These are phyloP conservation scores for Diaporthe ampelina DNA, from an alignment of 2,329 filamentous ascomycete genomes.

Conservation along the genomic window DNA sequence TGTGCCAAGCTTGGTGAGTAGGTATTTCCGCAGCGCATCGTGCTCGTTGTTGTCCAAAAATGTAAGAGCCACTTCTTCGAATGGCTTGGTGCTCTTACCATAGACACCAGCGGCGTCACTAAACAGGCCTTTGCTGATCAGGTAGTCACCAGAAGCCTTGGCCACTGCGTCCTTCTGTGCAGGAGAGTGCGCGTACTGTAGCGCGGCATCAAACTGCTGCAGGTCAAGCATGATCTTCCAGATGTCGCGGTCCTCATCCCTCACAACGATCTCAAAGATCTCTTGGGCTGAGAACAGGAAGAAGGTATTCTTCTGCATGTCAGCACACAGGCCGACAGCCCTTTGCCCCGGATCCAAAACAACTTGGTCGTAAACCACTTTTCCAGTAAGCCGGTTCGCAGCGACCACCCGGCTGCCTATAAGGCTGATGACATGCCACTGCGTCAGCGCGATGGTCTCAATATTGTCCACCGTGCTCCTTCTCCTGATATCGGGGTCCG, in stretches of 20 bases:
- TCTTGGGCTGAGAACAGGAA: slow-evolving; percentile 95
- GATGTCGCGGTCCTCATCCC: slow-evolving; percentile 90
- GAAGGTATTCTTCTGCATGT: slow-evolving; percentile 95
- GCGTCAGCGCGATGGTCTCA: slow-evolving; percentile 85
- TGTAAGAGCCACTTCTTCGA: slow-evolving; percentile 92
- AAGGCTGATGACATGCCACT: slow-evolving; percentile 92
- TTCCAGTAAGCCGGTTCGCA: slow-evolving; percentile 88
- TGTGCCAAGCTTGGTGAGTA: slow-evolving; percentile 84
- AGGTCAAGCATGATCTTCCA: slow-evolving; percentile 94
- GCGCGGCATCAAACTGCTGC: slow-evolving; percentile 89
- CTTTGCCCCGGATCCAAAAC: slow-evolving; percentile 85
- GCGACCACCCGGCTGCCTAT: slow-evolving; percentile 87
- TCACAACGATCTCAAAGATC: slow-evolving; percentile 93
- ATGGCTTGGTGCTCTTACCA: slow-evolving; percentile 95
- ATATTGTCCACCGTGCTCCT: slow-evolving; percentile 80
- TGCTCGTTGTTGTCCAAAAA: slow-evolving; percentile 93
- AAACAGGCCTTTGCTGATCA: slow-evolving; percentile 86
- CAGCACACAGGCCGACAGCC: slow-evolving; percentile 86
- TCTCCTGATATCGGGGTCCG: slow-evolving; percentile 75
- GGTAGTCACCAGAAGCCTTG: slow-evolving; percentile 89
- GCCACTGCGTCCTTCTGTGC: slow-evolving; percentile 92
- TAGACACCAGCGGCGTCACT: slow-evolving; percentile 90
- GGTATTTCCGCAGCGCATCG: slow-evolving; percentile 90
- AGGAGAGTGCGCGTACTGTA: slow-evolving; percentile 84
- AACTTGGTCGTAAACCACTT: slow-evolving; percentile 87